These are phyloP conservation scores for Cutaneotrichosporon sp. DNA, from an alignment of 1,284 basidiomycete species.

Conservation along the genomic window DNA sequence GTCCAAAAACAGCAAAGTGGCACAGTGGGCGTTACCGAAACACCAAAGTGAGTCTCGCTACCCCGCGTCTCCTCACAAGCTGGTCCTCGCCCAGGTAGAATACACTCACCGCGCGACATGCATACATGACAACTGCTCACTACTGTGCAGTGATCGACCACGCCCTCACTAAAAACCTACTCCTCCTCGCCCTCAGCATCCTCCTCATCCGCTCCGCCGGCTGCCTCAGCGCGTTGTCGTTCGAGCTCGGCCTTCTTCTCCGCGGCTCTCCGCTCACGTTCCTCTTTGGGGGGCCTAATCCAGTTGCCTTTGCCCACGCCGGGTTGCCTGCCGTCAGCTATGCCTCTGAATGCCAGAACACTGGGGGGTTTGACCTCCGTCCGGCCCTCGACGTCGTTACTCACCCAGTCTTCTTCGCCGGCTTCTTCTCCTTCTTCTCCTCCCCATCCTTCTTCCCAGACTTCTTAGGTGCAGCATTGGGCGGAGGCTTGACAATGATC, in stretches of 20 bases:
- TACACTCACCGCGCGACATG: neutral
- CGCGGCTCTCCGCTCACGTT: conserved; percentile 27
- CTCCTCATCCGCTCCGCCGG: conserved; percentile 23
- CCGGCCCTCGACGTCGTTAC: conserved; percentile 1
- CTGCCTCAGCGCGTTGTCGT: conserved; percentile 5
- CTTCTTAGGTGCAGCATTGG: conserved; percentile 13
- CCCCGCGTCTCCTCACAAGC: no score
- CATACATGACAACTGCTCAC: conserved; percentile 4
- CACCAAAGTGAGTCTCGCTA: no score
- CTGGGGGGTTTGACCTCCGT: no score
- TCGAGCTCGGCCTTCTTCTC: conserved; percentile 32
- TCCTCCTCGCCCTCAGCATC: conserved; percentile 32
- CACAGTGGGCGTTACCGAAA: no score
- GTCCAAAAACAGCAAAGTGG: no score
- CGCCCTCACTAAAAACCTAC: no score
- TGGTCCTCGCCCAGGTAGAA: no score
- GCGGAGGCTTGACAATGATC: conserved; percentile 32
- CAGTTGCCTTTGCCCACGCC: conserved; percentile 48
- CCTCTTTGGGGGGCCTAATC: conserved; percentile 46
- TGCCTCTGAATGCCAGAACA: neutral
- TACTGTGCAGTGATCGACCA: neutral
- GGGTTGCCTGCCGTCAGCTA: conserved; percentile 21
- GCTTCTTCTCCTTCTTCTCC: conserved; percentile 28
- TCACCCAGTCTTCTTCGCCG: conserved; percentile 33
- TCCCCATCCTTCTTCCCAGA: conserved; percentile 7